A percentile compares a stretch with the other conserved stretches of the same genome.
These are phyloP conservation scores for Falciphora oryzae DNA, from an alignment of 2,329 filamentous ascomycete genomes.

Conservation along the genomic window DNA sequence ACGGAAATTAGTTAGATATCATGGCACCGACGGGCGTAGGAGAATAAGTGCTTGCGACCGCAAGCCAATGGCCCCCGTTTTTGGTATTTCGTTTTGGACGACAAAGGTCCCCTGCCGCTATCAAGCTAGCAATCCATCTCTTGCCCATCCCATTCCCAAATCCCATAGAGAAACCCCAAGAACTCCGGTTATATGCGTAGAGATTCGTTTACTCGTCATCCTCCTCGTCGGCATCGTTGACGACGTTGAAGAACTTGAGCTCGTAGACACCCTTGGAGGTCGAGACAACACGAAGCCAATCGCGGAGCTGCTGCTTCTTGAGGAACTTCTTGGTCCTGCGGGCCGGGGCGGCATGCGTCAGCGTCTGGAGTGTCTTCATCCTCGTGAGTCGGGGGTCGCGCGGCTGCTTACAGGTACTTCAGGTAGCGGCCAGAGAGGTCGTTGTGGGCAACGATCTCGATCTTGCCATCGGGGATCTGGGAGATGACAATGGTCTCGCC, in stretches of 20 bases:
- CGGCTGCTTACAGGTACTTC: slow-evolving; percentile 84
- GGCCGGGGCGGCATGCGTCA: neutral
- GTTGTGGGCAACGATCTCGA: slow-evolving; percentile 95
- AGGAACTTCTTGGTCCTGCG: slow-evolving; percentile 99
- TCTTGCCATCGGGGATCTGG: slow-evolving; percentile 91
- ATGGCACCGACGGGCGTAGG: neutral
- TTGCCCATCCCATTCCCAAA: neutral
- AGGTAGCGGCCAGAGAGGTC: slow-evolving; percentile 98
- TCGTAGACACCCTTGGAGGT: slow-evolving; percentile 98
- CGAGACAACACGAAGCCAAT: slow-evolving; percentile 98
- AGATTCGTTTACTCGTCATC: slow-evolving; percentile 80
- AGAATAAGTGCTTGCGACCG: neutral
- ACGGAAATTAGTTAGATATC: neutral
- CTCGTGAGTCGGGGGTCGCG: neutral
- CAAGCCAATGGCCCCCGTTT: neutral
- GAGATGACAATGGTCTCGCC: slow-evolving; percentile 88
- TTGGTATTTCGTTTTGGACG: neutral
- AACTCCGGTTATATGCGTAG: slow-evolving; percentile 2
- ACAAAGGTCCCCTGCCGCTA: slow-evolving; percentile 1
- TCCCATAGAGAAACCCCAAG: slow-evolving; percentile 2
- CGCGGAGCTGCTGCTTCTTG: slow-evolving; percentile 99
- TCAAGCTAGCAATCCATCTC: neutral
- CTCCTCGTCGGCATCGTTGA: slow-evolving; percentile 95
- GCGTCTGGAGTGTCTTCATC: neutral
- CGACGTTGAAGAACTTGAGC: slow-evolving; percentile 99